Percentiles rank a stretch among this genome's conserved stretches.
Conservation (phyloP, 2,329 filamentous ascomycete species). For the Tolypocladium ophioglossoides region DNA sequence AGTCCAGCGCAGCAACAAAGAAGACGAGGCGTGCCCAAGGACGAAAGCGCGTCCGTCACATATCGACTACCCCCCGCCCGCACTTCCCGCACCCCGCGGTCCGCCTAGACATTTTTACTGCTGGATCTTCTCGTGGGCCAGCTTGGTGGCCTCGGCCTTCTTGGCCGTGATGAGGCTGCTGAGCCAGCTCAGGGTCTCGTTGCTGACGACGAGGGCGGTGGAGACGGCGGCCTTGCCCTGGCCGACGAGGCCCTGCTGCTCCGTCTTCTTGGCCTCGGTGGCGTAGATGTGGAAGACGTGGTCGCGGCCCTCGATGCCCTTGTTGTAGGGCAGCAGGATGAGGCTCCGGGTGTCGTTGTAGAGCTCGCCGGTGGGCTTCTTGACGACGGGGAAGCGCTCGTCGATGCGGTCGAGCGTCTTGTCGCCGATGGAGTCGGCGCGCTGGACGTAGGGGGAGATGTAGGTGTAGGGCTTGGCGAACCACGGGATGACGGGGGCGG, state of each 20-base stretch:
- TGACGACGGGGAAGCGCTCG: slow-evolving; percentile 59
- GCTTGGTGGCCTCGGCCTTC: slow-evolving; percentile 50
- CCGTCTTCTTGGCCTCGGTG: slow-evolving; percentile 51
- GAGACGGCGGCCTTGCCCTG: slow-evolving; percentile 60
- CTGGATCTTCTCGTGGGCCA: slow-evolving; percentile 39
- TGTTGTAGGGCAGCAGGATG: slow-evolving; percentile 51
- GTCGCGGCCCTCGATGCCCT: slow-evolving; percentile 50
- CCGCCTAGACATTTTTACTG: slow-evolving; percentile 17
- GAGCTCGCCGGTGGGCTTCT: slow-evolving; percentile 64
- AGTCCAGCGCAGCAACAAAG: neutral
- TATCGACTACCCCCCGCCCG: neutral
- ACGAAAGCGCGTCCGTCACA: neutral
- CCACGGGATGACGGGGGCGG: slow-evolving; percentile 61
- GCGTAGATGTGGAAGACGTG: slow-evolving; percentile 48
- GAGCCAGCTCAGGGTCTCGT: slow-evolving; percentile 53
- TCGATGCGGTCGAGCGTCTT: slow-evolving; percentile 61
- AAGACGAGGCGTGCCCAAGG: neutral
- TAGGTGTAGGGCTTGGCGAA: slow-evolving; percentile 71
- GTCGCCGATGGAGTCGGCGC: slow-evolving; percentile 69
- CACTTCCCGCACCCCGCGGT: neutral
- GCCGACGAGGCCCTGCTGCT: slow-evolving; percentile 53
- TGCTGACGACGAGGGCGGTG: slow-evolving; percentile 56
- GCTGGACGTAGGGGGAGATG: slow-evolving; percentile 73
- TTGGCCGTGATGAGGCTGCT: slow-evolving; percentile 47
- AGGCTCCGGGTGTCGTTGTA: slow-evolving; percentile 52